Base-by-base conservation (phyloP, 2,329 filamentous ascomycete genomes). In the Diaporthe helianthi region DNA sequence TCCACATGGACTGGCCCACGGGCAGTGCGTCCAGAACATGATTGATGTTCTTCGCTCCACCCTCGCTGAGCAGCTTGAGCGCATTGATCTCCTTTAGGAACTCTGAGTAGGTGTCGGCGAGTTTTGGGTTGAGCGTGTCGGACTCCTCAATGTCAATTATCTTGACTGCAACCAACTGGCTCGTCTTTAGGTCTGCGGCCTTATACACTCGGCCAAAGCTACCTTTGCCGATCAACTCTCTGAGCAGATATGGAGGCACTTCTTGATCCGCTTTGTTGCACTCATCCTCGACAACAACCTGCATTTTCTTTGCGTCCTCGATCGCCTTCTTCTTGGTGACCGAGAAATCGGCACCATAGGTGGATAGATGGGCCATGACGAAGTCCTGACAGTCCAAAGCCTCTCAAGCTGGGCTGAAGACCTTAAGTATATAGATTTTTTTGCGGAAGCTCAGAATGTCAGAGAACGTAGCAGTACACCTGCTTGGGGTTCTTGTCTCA, bases 71-170 rank as follows among this genome's bases (percentile, higher is more conserved):
- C 69, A 92, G 83, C 75, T 92, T 89, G 61, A 97, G 82, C 29
- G 93, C 86, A 71, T 85, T 88, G 75, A 91, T 87, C 78, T 92
- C 89, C 75, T 90, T 91, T 73, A 91, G 82, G 69, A 92, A 88
- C 76, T 93, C 90, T 73, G 87, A 87, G 76, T 90, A 92, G 1
- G 89, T 90, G 78, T 90, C 87, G 54, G 89, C 86, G 44, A 88
- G 80, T 72, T 89, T 89, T 1, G 89, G 88, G 74, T 92, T 87
- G 55, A 88, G 80, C 0, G 85, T 88, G 78, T 95, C 93, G 73
- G 88, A 87, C 75, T 92, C 91, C 75, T 96, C 93, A 55, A 95
- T 92, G 77, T 94, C 91, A 76, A 94, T 93, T 74, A 94, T 94
- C 80, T 96, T 94, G 76, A 94, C 86, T 22, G 92, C 91, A 29